Conservation (phyloP, 305 asterid genomes). For the Solanum hybrid region DNA sequence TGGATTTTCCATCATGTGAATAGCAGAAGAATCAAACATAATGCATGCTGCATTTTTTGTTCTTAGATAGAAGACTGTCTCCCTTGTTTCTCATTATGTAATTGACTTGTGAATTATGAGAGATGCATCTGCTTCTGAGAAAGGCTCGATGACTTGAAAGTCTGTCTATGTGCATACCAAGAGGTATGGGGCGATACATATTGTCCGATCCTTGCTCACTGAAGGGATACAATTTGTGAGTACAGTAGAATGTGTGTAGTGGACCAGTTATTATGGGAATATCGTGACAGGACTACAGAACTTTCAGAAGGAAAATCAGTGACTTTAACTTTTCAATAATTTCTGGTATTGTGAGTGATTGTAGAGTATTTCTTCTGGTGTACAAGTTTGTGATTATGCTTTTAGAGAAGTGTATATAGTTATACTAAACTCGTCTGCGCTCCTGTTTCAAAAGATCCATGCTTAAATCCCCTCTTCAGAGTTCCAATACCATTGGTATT, state of each 20-base stretch:
- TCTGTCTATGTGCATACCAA: not conserved
- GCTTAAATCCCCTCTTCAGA: not conserved
- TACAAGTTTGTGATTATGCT: not conserved
- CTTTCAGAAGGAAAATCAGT: not conserved
- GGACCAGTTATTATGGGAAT: not conserved
- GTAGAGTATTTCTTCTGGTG: not conserved
- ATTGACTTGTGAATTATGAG: not conserved
- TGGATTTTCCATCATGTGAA: slow-evolving; percentile 1
- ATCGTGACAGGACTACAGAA: not conserved
- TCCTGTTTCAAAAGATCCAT: not conserved
- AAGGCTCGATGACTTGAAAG: not conserved
- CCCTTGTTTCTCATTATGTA: not conserved
- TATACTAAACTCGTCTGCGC: not conserved
- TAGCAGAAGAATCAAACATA: not conserved
- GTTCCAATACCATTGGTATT: not conserved
- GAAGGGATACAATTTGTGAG: not conserved
- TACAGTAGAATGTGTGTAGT: not conserved
- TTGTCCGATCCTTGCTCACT: not conserved
- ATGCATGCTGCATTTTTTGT: not conserved
- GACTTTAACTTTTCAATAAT: not conserved
- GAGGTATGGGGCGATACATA: not conserved
- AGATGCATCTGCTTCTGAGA: not conserved
- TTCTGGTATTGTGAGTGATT: not conserved
- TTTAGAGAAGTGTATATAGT: not conserved
- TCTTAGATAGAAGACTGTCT: not conserved